Evolutionary conservation across 768 basidiomycete genomes (phyloP).

Genomic region (Rhodotorula kratochvilovae): DNA sequence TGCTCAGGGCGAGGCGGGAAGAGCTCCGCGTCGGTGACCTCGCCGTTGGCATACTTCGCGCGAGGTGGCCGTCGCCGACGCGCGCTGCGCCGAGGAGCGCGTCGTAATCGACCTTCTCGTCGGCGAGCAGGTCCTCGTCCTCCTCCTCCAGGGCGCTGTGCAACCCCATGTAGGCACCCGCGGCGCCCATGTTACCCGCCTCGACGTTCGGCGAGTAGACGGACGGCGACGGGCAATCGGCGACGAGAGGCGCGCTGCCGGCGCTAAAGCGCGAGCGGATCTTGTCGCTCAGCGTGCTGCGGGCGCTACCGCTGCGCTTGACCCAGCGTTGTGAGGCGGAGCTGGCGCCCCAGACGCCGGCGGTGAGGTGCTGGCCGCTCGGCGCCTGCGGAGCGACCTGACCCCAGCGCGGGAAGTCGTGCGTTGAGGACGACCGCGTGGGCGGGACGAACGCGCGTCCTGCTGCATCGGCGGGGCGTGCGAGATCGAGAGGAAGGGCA

Average conservation of each 20-base stretch:
- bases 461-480: conserved; percentile 8
- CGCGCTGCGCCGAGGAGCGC: conserved; percentile 31
- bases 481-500: conserved; percentile 26
- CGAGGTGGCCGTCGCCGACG: conserved; percentile 17
- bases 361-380: neutral
- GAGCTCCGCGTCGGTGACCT: neutral
- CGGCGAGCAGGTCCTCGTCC: conserved; percentile 5
- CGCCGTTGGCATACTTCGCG: conserved; percentile 23
- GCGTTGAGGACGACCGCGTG: conserved; percentile 1
- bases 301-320: conserved; percentile 4
- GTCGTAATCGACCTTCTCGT: conserved; percentile 28
- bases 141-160: conserved; percentile 6
- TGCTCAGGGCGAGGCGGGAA: neutral
- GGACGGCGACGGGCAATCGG: conserved; percentile 18
- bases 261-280: conserved; percentile 1
- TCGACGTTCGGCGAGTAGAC: conserved; percentile 33
- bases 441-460: conserved; percentile 34
- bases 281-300: conserved; percentile 25
- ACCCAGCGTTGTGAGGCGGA: neutral
- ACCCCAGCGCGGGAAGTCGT: neutral
- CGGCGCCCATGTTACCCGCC: neutral
- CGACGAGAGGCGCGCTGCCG: neutral
- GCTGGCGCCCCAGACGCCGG: neutral
- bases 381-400: neutral
- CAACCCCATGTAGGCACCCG: conserved; percentile 1